Percentiles rank a stretch among this genome's conserved stretches.
These are phyloP conservation scores for Phytophthora meadii DNA, from an alignment of 352 stramenopile genomes.

Conservation along the genomic window DNA sequence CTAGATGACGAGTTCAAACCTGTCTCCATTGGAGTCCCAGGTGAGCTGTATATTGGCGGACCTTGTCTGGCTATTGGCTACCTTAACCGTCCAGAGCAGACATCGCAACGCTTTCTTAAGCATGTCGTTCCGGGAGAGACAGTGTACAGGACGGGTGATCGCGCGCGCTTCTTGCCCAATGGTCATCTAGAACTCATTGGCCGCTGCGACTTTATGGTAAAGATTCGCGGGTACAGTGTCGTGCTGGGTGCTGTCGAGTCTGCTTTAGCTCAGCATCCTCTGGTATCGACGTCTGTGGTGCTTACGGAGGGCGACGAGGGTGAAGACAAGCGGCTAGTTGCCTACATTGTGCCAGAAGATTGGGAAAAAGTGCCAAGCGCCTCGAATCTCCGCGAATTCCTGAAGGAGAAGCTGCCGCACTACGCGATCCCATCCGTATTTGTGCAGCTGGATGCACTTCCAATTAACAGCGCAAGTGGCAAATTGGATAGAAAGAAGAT, in stretches of 20 bases:
- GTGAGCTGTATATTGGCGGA: conserved; percentile 89
- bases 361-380: conserved; percentile 73
- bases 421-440: conserved; percentile 87
- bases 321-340: conserved; percentile 92
- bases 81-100: conserved; percentile 81
- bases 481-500: conserved; percentile 93
- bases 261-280: conserved; percentile 85
- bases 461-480: conserved; percentile 87
- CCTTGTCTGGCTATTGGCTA: conserved; percentile 88
- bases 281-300: conserved; percentile 90
- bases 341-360: conserved; percentile 89
- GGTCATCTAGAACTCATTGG: conserved; percentile 93
- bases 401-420: conserved; percentile 81
- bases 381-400: conserved; percentile 65
- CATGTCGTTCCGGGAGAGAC: conserved; percentile 69
- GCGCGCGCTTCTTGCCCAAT: conserved; percentile 90
- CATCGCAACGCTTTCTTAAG: conserved; percentile 76
- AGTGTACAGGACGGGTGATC: conserved; percentile 94
- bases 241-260: conserved; percentile 93
- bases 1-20: conserved; percentile 76
- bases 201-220: conserved; percentile 96
- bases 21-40: conserved; percentile 71
- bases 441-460: conserved; percentile 82
- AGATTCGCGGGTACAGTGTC: conserved; percentile 95
- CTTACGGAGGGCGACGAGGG: conserved; percentile 87